Percentiles rank a stretch among this genome's conserved stretches.
Conservation (phyloP, 1,139 yeast genomes). For the Chernovozyma aurita region DNA sequence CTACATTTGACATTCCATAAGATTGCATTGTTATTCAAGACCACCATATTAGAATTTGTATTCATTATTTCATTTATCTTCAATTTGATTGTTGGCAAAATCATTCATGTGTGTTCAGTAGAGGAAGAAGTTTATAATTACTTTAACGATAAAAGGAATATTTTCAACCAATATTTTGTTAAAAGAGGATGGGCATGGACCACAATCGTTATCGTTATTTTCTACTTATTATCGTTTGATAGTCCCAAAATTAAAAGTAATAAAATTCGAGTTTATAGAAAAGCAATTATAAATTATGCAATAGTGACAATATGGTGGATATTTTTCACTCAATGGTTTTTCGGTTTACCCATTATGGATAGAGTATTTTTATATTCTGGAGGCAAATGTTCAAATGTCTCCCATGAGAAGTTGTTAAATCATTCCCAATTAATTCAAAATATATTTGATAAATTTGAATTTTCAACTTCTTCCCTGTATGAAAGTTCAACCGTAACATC, state of each 20-base stretch:
- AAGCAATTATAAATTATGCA: conserved; percentile 35
- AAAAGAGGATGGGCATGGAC: conserved; percentile 97
- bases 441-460: conserved; percentile 1
- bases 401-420: conserved; percentile 9
- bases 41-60: conserved; percentile 19
- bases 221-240: conserved; percentile 19
- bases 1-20: background rate
- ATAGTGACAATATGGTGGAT: conserved; percentile 75
- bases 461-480: background rate
- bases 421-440: conserved; percentile 2
- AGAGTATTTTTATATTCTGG: conserved; percentile 75
- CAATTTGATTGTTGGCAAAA: conserved; percentile 29
- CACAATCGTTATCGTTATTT: conserved; percentile 30
- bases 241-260: background rate
- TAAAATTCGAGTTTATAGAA: background rate
- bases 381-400: conserved; percentile 57
- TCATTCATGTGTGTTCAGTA: conserved; percentile 30
- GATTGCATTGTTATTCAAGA: conserved; percentile 6
- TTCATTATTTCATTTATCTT: conserved; percentile 27
- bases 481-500: conserved; percentile 34
- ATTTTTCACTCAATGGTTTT: conserved; percentile 83
- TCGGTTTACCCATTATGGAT: conserved; percentile 90
- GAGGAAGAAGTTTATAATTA: conserved; percentile 44
- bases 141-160: conserved; percentile 59
- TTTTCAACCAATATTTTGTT: conserved; percentile 71